Conservation (phyloP, 1,284 basidiomycete genomes). For the Sporisorium graminicola region DNA sequence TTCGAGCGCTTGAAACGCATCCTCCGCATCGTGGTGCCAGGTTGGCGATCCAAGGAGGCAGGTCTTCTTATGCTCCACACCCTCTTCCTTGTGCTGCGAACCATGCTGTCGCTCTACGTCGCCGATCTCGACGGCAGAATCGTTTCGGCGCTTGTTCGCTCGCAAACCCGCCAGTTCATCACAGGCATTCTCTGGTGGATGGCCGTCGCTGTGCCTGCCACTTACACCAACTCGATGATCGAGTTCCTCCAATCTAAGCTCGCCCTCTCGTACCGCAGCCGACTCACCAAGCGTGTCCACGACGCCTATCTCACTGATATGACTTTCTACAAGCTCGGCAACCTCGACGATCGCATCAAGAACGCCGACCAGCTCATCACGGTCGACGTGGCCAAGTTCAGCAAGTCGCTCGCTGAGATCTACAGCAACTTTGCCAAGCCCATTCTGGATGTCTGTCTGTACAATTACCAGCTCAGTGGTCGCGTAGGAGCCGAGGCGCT, state of each 20-base stretch:
- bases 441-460: slow-evolving; percentile 88
- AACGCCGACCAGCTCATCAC: slow-evolving; percentile 99
- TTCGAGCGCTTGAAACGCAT: slow-evolving; percentile 83
- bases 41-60: slow-evolving; percentile 85
- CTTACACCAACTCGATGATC: slow-evolving; percentile 96
- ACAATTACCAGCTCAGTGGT: slow-evolving; percentile 93
- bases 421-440: slow-evolving; percentile 81
- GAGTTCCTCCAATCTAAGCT: slow-evolving; percentile 91
- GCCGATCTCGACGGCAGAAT: slow-evolving; percentile 91
- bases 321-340: slow-evolving; percentile 90
- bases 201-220: slow-evolving; percentile 82
- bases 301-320: slow-evolving; percentile 84
- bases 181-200: slow-evolving; percentile 90
- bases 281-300: slow-evolving; percentile 86
- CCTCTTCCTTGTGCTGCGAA: slow-evolving; percentile 86
- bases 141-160: slow-evolving; percentile 93
- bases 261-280: slow-evolving; percentile 88
- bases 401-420: slow-evolving; percentile 88
- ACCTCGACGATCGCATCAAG: slow-evolving; percentile 84
- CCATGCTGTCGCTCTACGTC: slow-evolving; percentile 93
- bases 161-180: slow-evolving; percentile 83
- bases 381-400: slow-evolving; percentile 94
- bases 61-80: slow-evolving; percentile 88
- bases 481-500: slow-evolving; percentile 96
- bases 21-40: slow-evolving; percentile 88